A percentile compares a stretch with the other conserved stretches of the same genome.
These are phyloP conservation scores for Raphanus hybrid DNA, from an alignment of 441 rosid species.

Conservation along the genomic window DNA sequence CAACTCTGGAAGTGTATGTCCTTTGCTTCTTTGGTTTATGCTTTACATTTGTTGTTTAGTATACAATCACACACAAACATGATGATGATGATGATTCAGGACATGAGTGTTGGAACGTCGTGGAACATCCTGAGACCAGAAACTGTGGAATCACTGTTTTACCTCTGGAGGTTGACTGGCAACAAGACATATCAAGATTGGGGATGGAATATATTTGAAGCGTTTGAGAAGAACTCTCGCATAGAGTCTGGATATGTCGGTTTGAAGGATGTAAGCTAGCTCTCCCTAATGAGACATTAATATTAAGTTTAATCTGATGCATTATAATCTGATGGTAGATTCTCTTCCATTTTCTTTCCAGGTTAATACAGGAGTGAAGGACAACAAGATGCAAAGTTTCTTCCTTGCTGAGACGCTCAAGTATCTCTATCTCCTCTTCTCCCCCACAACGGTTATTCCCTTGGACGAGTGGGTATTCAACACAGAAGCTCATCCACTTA, in stretches of 20 bases:
- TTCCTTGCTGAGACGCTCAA: constrained; percentile 95
- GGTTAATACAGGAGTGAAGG: constrained; percentile 88
- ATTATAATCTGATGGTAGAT: constrained; percentile 14
- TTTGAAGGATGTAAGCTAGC: constrained; percentile 80
- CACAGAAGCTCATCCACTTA: constrained; percentile 94
- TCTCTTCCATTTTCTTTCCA: constrained; percentile 37
- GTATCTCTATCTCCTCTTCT: constrained; percentile 87
- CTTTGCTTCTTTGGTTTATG: constrained; percentile 4
- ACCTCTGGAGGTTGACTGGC: constrained; percentile 94
- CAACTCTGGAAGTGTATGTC: constrained; percentile 63
- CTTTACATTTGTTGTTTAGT: neutral
- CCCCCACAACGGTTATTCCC: constrained; percentile 80
- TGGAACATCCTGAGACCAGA: constrained; percentile 98
- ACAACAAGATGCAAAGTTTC: constrained; percentile 98
- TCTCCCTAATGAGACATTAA: neutral
- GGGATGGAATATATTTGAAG: constrained; percentile 99
- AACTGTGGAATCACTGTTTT: constrained; percentile 94
- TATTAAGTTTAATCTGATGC: neutral
- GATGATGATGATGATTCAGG: constrained; percentile 52
- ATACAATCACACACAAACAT: neutral
- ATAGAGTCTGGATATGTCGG: constrained; percentile 89
- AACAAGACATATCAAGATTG: constrained; percentile 93
- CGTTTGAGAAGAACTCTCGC: constrained; percentile 91
- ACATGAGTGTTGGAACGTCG: constrained; percentile 93
- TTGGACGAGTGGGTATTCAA: constrained; percentile 98